These are phyloP conservation scores for Breynia disticha DNA, from an alignment of 441 rosid genomes.

Conservation along the genomic window DNA sequence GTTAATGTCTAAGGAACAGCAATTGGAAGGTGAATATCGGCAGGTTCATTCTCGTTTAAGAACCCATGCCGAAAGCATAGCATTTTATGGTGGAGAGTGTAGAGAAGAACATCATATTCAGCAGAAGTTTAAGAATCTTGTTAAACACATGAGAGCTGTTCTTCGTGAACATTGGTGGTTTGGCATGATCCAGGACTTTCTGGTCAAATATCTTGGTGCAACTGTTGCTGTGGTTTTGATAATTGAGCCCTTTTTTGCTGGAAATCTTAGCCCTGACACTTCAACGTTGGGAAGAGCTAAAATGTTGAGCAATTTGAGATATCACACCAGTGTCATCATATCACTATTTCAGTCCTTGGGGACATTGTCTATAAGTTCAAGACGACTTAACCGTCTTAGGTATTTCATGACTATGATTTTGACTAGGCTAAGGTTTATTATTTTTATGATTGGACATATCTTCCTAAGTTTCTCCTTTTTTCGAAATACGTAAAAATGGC, in stretches of 20 bases:
- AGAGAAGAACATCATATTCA: slow-evolving; percentile 94
- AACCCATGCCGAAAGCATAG: slow-evolving; percentile 99
- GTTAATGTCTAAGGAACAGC: slow-evolving; percentile 89
- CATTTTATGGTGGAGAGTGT: slow-evolving; percentile 92
- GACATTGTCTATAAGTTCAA: slow-evolving; percentile 91
- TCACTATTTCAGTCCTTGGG: slow-evolving; percentile 94
- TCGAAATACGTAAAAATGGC: neutral
- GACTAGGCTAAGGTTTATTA: neutral
- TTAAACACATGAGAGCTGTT: slow-evolving; percentile 65
- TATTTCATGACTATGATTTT: slow-evolving; percentile 22
- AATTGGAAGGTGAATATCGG: slow-evolving; percentile 96
- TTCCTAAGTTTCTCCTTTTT: neutral
- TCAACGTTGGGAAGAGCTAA: slow-evolving; percentile 94
- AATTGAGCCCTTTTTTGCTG: slow-evolving; percentile 96
- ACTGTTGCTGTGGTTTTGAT: slow-evolving; percentile 91
- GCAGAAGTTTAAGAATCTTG: slow-evolving; percentile 70
- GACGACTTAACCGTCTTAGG: slow-evolving; percentile 95
- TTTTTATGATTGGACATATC: neutral
- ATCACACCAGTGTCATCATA: slow-evolving; percentile 93
- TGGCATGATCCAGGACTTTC: slow-evolving; percentile 99
- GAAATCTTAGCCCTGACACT: slow-evolving; percentile 79
- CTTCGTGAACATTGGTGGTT: slow-evolving; percentile 99
- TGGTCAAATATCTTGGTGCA: slow-evolving; percentile 97
- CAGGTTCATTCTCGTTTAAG: slow-evolving; percentile 95
- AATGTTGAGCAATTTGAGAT: slow-evolving; percentile 99